Evolutionary conservation across 2,329 filamentous ascomycete species (phyloP), one percentile per base, ranked within the genome.

Genomic region (Aspergillus brunneoviolaceus): DNA sequence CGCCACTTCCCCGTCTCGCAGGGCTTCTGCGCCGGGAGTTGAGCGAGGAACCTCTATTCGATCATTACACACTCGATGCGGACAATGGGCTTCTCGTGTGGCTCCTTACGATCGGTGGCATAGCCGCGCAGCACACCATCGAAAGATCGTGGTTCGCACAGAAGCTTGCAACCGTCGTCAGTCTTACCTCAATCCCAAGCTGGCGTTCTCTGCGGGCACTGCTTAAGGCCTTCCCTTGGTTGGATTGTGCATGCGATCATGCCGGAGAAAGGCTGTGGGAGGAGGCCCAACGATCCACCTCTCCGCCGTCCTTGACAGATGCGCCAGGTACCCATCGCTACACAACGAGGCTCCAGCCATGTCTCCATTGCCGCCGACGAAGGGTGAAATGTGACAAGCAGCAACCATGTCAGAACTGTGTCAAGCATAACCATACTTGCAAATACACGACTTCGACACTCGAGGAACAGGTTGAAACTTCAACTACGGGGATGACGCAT

Each of bases 231-330:
- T 16, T 58, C 11, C 33, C 48, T 2, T 58, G 56, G 56, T 35
- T 58, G 1, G 39, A 52, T 19, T 51, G 39, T 21, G 56, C 56
- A 1, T 58, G 56, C 23, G 56, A 58, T n/a, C 48, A 27, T 10
- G 49, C 56, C 1, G 56, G 56, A 2, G 35, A 52, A 29, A 19
- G 48, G 11, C 33, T 58, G 3, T 58, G 56, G 56, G 25, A 31
- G 2, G 49, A 58, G n/a, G 39, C 16, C 3, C 23, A 54, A 5
- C 23, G 10, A 14, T 2, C 10, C 23, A 16, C 16, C 12, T 14
- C 7, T 9, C 6, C 19, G 4, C 16, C 23, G 5, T 14, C 9
- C 5, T 10, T 11, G 2, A 16, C n/a, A 16, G 4, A 12, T 14
- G 16, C 1, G 23, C 25, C 19, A 27, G n/a, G 16, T 23, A 33